Evolutionary conservation across 106 monocot genomes (phyloP), one percentile per base, ranked within the genome.

Genomic region (Dioscorea alata): DNA sequence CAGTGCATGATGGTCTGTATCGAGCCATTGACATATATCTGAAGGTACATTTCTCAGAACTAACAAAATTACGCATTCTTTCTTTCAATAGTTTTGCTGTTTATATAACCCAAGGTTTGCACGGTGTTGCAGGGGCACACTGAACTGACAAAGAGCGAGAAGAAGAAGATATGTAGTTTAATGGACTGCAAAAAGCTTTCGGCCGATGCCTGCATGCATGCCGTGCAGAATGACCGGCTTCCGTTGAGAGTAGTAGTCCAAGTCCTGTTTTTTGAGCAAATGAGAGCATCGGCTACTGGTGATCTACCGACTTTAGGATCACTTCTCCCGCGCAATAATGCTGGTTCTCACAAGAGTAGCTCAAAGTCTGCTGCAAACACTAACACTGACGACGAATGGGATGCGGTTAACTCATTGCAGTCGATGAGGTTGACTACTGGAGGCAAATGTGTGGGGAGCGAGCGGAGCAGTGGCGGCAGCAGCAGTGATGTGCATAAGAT

Each of bases 11-110:
- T 53, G 90, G 79, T 9, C 81, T 90, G 21, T 90, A 90, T 63
- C 65, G 79, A 56, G 90, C 90, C 7, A 79, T 90, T 48, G 90
- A 90, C 74, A 76, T 79, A 79, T 90, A 74, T 71, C 71, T 90
- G 14, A 90, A 90, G 86, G 86, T 90, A 76, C 22, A 50, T 25
- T 31, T 28, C 12, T 16, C 28, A 63, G 31, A 63, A 25, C 21
- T 32, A 24, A 63, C 2, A 8, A 63, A 32, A 24, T 25, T 63
- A 8, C 25, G 5, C 25, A 1, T 25, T 12, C 10, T 33, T 32
- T 32, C 12, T 57, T 2, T 19, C 15, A 0, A 57, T 57, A 19
- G 3, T 28, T 28, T 28, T 28, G 28, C 28, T 22, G 6, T 5
- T 62, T 28, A 1, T 12, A 63, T 10, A 31, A 31, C 33, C 16